These are phyloP conservation scores for Torulaspora gathmanii DNA, from an alignment of 805 yeast genomes.

Conservation along the genomic window DNA sequence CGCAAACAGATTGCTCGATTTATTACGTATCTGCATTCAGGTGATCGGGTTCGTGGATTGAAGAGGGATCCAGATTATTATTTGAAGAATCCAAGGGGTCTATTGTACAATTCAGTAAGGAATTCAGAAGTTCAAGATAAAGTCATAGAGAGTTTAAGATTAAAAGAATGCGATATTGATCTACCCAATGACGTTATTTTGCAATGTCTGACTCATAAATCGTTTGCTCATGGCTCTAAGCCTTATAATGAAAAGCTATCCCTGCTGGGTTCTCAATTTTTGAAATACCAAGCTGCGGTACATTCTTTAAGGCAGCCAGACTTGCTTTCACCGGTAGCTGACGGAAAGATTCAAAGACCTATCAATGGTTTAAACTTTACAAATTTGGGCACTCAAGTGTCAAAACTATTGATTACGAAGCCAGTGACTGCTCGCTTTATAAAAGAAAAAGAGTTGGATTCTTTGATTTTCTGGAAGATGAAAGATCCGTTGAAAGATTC, in stretches of 20 bases:
- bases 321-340: constrained; percentile 8
- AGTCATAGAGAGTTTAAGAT: constrained; percentile 23
- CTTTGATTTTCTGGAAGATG: constrained; percentile 63
- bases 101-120: constrained; percentile 48
- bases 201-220: constrained; percentile 88
- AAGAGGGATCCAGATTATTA: constrained; percentile 64
- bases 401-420: constrained; percentile 50
- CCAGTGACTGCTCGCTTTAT: constrained; percentile 50
- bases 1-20: constrained; percentile 23
- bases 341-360: constrained; percentile 27
- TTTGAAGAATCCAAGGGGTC: constrained; percentile 45
- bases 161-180: constrained; percentile 28
- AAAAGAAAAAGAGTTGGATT: constrained; percentile 43
- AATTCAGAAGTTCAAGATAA: constrained; percentile 40
- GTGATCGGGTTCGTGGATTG: constrained; percentile 62
- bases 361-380: constrained; percentile 52
- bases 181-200: constrained; percentile 59
- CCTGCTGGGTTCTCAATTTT: constrained; percentile 61
- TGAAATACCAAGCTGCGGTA: constrained; percentile 42
- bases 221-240: constrained; percentile 84
- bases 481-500: constrained; percentile 45
- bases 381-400: constrained; percentile 51
- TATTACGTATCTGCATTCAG: constrained; percentile 41
- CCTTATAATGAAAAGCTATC: constrained; percentile 87
- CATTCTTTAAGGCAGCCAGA: constrained; percentile 29